Conservation (phyloP, 2,329 filamentous ascomycete species). For the Blastomyces percursus region DNA sequence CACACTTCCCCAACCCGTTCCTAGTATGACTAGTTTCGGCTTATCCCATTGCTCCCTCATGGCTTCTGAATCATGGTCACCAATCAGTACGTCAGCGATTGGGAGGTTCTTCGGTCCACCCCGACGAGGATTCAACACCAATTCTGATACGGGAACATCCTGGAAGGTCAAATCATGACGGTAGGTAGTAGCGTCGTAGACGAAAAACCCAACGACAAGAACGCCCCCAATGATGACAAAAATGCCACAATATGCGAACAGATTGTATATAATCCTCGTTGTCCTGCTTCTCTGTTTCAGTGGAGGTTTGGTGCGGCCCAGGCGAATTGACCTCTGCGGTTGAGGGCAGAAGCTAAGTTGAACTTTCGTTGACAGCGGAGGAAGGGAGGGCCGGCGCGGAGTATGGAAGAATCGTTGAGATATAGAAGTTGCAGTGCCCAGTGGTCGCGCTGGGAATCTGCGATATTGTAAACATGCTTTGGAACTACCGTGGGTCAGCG, state of each 20-base stretch:
- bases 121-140: slow-evolving; percentile 66
- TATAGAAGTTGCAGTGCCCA: not conserved
- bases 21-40: slow-evolving; percentile 82
- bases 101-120: slow-evolving; percentile 94
- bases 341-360: not conserved
- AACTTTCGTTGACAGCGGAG: slow-evolving; percentile 10
- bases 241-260: slow-evolving; percentile 61
- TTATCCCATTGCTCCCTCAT: slow-evolving; percentile 69
- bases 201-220: slow-evolving; percentile 71
- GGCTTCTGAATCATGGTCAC: slow-evolving; percentile 69
- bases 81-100: slow-evolving; percentile 75
- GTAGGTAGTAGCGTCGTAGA: slow-evolving; percentile 91
- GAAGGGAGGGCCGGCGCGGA: slow-evolving; percentile 14
- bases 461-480: not conserved
- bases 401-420: slow-evolving; percentile 15
- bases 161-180: slow-evolving; percentile 53
- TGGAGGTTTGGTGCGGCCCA: slow-evolving; percentile 25
- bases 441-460: not conserved
- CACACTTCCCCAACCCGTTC: slow-evolving; percentile 91
- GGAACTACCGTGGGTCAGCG: not conserved
- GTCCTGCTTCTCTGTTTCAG: slow-evolving; percentile 18
- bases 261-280: slow-evolving; percentile 51
- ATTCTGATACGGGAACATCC: slow-evolving; percentile 73
- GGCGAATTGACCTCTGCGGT: slow-evolving; percentile 10
- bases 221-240: slow-evolving; percentile 60